These are phyloP conservation scores for Fusarium denticulatum DNA, from an alignment of 2,329 filamentous ascomycete species.

Conservation along the genomic window DNA sequence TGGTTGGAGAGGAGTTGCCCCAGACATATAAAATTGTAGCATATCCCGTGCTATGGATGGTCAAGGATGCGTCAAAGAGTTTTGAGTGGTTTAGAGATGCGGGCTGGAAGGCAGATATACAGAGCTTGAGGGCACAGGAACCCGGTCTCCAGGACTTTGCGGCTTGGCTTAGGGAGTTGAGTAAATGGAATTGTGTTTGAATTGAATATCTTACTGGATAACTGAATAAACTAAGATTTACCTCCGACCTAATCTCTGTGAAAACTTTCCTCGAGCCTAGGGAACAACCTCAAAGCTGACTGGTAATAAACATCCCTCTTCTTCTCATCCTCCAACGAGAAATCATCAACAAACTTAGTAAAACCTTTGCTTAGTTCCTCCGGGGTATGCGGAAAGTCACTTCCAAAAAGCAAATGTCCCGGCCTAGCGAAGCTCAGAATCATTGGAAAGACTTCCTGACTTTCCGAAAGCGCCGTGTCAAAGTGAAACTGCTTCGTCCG, in stretches of 20 bases:
- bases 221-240: not conserved
- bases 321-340: not conserved
- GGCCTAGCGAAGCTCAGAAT: too few relatives aligned
- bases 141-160: constrained; percentile 19
- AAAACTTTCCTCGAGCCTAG: not conserved
- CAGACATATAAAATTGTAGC: constrained; percentile 6
- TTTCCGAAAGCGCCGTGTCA: too few relatives aligned
- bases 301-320: accelerated
- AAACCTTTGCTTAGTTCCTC: not conserved
- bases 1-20: constrained; percentile 2
- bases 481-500: too few relatives aligned
- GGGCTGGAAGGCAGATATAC: constrained; percentile 26
- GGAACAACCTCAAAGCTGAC: not conserved
- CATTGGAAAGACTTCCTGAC: too few relatives aligned
- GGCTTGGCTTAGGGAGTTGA: constrained; percentile 34
- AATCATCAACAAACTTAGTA: not conserved
- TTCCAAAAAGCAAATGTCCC: too few relatives aligned
- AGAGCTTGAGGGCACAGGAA: not conserved
- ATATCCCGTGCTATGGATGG: constrained; percentile 16
- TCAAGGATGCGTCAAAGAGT: constrained; percentile 17
- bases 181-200: constrained; percentile 24
- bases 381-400: too few relatives aligned
- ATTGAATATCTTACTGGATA: accelerated
- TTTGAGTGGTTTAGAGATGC: constrained; percentile 28
- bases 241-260: not conserved